Conservation (phyloP, 495 filamentous ascomycete species). For the Talaromyces adpressus region DNA sequence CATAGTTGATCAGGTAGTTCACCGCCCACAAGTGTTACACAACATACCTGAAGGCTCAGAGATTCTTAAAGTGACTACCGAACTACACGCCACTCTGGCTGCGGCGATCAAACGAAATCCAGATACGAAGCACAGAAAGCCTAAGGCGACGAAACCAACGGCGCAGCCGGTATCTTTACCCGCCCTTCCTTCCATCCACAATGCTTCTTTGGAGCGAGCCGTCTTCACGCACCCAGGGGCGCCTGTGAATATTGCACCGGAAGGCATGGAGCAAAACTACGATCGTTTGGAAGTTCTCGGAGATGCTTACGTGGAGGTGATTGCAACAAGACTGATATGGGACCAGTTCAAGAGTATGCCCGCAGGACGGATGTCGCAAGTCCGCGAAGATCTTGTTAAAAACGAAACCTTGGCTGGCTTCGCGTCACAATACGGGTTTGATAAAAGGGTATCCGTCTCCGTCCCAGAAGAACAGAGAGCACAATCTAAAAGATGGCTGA, state of each 20-base stretch:
- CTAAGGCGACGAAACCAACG: neutral
- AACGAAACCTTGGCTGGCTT: constrained; percentile 68
- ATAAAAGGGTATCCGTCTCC: constrained; percentile 42
- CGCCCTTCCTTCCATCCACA: constrained; percentile 49
- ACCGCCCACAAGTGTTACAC: constrained; percentile 9
- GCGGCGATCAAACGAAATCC: constrained; percentile 4
- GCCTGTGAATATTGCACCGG: constrained; percentile 19
- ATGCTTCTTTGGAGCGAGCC: constrained; percentile 48
- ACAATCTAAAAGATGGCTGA: constrained; percentile 47
- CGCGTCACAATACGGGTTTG: constrained; percentile 59
- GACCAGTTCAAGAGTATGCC: constrained; percentile 51
- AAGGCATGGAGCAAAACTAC: constrained; percentile 39
- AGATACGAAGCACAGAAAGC: neutral
- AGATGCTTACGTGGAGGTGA: constrained; percentile 66
- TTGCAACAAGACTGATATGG: constrained; percentile 58
- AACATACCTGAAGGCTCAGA: constrained; percentile 12
- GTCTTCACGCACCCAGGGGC: constrained; percentile 63
- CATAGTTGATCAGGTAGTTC: constrained; percentile 16
- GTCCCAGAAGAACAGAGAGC: constrained; percentile 37
- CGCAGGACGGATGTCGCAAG: constrained; percentile 54
- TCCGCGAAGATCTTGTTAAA: constrained; percentile 64
- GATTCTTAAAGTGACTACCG: constrained; percentile 17
- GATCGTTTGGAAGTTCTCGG: constrained; percentile 71
- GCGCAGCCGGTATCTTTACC: constrained; percentile 27
- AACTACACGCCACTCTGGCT: constrained; percentile 17